Evolutionary conservation across 2,329 filamentous ascomycete genomes (phyloP).

Genomic region (Arthrobotrys iridis): DNA sequence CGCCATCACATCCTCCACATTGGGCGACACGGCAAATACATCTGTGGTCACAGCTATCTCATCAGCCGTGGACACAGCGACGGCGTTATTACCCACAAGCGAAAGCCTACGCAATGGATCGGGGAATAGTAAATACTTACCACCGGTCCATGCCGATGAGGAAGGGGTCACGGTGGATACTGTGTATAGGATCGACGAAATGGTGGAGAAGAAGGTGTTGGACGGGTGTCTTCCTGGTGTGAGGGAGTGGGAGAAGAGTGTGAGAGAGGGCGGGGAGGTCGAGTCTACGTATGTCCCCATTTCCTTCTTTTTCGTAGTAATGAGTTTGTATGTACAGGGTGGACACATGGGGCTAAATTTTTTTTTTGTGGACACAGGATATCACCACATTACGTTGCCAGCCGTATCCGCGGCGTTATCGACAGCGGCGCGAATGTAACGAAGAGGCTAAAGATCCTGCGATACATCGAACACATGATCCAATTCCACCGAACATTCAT

Average conservation of each 20-base stretch:
- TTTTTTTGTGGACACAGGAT: conserved; percentile 11
- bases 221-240: conserved; percentile 34
- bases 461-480: conserved; percentile 51
- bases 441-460: conserved; percentile 33
- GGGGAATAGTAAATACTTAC: conserved; percentile 52
- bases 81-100: conserved; percentile 36
- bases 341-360: background rate
- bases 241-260: conserved; percentile 35
- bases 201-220: conserved; percentile 44
- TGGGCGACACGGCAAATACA: conserved; percentile 23
- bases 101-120: conserved; percentile 43
- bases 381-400: conserved; percentile 47
- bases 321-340: background rate
- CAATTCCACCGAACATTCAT: conserved; percentile 43
- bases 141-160: conserved; percentile 40
- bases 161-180: conserved; percentile 41
- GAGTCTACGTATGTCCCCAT: conserved; percentile 38
- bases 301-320: background rate
- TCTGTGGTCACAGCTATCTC: conserved; percentile 38
- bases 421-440: conserved; percentile 42
- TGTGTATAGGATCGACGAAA: conserved; percentile 40
- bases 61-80: conserved; percentile 40
- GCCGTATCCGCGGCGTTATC: conserved; percentile 41
- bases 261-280: conserved; percentile 29
- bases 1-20: conserved; percentile 30